Evolutionary conservation across 2,329 filamentous ascomycete species (phyloP), one percentile per base, ranked within the genome.

Genomic region (Mollisiaceae sp.): DNA sequence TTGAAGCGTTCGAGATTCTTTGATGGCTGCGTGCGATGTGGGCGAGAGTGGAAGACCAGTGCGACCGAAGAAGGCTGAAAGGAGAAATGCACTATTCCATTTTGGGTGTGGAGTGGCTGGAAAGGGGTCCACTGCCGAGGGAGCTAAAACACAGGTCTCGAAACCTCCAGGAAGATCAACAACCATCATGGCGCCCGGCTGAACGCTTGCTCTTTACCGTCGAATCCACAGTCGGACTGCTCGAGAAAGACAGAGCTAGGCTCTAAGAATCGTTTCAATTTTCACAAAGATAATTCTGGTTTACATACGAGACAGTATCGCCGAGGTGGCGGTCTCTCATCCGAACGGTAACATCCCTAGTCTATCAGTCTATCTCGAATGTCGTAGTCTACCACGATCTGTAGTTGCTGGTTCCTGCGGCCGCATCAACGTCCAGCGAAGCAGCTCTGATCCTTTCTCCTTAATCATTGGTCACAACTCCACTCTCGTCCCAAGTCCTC

Each of bases 261-360:
- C 4, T 35, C 24, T 4, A 8, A 24, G 6, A 12, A 18, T 24
- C 24, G 9, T n/a, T n/a, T n/a, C n/a, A n/a, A n/a, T n/a, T n/a
- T 55, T 32, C 41, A 38, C 50, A 32, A 32, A 58, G 22, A 18
- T 45, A 15, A 38, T 22, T 5, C 35, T 24, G 22, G 18, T 15
- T 35, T n/a, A 14, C n/a, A n/a, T n/a, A n/a, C n/a, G n/a, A n/a
- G 32, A 54, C 32, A 39, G 27, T 39, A 47, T 62, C 38, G 60
- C 60, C 60, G 52, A 62, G n/a, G 24, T 11, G 57, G 52, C 56
- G 52, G 41, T 47, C 47, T 39, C 60, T 56, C 39, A 62, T 57
- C 60, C 52, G n/a, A 58, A 24, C 54, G 4, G 24, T 27, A 27
- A 32, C 54, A 56, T 36, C 43, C 12, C 43, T n/a, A 20, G 38